Evolutionary conservation across 2,329 filamentous ascomycete species (phyloP).

Genomic region (Xylaria sp.): DNA sequence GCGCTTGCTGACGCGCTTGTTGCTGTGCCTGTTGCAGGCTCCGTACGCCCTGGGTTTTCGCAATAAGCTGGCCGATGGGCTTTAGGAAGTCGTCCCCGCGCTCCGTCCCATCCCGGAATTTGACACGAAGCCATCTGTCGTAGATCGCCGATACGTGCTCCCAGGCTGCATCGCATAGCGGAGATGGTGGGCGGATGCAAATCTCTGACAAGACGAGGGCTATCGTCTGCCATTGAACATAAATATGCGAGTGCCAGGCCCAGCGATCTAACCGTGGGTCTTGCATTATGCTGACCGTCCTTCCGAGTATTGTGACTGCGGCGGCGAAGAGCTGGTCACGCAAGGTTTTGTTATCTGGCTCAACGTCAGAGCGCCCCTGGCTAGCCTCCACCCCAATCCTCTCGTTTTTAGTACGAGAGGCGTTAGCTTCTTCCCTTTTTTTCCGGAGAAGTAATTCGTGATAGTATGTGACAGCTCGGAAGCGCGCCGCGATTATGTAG

Average conservation of each 20-base stretch:
- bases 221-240: slow-evolving; percentile 28
- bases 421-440: slow-evolving; percentile 4
- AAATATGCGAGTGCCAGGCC: slow-evolving; percentile 25
- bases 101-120: slow-evolving; percentile 23
- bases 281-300: slow-evolving; percentile 19
- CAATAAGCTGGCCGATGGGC: slow-evolving; percentile 26
- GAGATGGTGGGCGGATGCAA: slow-evolving; percentile 27
- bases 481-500: slow-evolving; percentile 19
- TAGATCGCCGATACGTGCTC: slow-evolving; percentile 16
- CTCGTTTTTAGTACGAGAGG: neutral
- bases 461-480: slow-evolving; percentile 18
- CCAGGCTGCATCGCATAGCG: slow-evolving; percentile 26
- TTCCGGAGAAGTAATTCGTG: slow-evolving; percentile 20
- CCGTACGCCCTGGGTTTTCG: slow-evolving; percentile 21
- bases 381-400: neutral
- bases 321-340: slow-evolving; percentile 18
- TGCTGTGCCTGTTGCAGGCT: slow-evolving; percentile 13
- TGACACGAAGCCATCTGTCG: slow-evolving; percentile 22
- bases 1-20: slow-evolving; percentile 1
- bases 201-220: slow-evolving; percentile 27
- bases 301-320: slow-evolving; percentile 13
- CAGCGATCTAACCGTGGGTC: slow-evolving; percentile 22
- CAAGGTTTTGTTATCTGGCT: slow-evolving; percentile 16
- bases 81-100: slow-evolving; percentile 24
- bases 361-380: neutral